Percentiles rank a stretch among this genome's conserved stretches.
These are phyloP conservation scores for Apiotrichum sp. DNA, from an alignment of 1,284 basidiomycete species.

Conservation along the genomic window DNA sequence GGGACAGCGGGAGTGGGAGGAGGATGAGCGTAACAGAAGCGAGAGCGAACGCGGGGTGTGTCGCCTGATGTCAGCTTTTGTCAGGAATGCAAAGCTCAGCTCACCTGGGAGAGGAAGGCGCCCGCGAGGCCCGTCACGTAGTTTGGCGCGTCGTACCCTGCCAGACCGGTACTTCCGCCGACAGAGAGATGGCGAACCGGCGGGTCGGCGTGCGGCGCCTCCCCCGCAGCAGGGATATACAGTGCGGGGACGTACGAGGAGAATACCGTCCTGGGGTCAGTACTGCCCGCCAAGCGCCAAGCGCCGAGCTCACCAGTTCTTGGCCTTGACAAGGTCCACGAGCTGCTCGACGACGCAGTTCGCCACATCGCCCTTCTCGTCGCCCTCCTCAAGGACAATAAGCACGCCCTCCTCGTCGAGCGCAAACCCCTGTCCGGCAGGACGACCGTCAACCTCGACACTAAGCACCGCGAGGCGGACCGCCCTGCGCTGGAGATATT, in stretches of 20 bases:
- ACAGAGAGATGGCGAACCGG: constrained; percentile 28
- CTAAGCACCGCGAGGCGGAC: constrained; percentile 7
- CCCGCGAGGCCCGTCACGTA: constrained; percentile 35
- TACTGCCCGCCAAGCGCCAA: background rate
- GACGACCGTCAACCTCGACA: constrained; percentile 11
- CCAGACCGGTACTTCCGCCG: background rate
- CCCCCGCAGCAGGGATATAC: constrained; percentile 30
- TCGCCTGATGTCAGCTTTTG: constrained; percentile 17
- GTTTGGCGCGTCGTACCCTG: constrained; percentile 34
- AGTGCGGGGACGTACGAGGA: constrained; percentile 38
- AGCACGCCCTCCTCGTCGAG: constrained; percentile 8
- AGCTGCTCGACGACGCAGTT: constrained; percentile 3
- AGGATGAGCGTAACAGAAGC: constrained; percentile 14
- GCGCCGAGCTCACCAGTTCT: constrained; percentile 4
- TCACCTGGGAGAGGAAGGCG: constrained; percentile 27
- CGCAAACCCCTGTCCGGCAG: constrained; percentile 13
- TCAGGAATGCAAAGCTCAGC: background rate
- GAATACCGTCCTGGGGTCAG: constrained; percentile 26
- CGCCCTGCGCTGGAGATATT: constrained; percentile 21
- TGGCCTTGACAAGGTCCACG: background rate
- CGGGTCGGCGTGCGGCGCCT: constrained; percentile 8
- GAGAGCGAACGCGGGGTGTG: constrained; percentile 22
- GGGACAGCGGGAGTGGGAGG: constrained; percentile 36
- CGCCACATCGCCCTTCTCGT: constrained; percentile 8
- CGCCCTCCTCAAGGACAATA: constrained; percentile 11